These are phyloP conservation scores for Xylaria sp. DNA, from an alignment of 2,329 filamentous ascomycete genomes.

Conservation along the genomic window DNA sequence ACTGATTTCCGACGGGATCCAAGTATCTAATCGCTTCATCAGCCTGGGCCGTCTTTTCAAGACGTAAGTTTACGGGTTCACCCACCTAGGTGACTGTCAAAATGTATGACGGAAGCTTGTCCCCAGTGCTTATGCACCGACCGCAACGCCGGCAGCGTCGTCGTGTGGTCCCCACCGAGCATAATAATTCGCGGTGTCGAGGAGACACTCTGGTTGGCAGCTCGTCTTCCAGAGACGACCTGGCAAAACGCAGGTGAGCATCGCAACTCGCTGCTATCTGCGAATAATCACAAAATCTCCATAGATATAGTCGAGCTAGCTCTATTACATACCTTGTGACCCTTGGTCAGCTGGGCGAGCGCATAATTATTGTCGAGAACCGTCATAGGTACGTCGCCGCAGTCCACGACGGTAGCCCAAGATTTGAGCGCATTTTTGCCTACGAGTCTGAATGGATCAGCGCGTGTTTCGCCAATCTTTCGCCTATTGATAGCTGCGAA, in stretches of 20 bases:
- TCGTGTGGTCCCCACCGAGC: conserved; percentile 73
- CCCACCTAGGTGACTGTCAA: conserved; percentile 73
- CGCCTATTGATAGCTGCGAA: too few relatives aligned
- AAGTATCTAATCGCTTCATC: conserved; percentile 65
- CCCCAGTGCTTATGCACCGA: conserved; percentile 68
- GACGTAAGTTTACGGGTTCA: conserved; percentile 27
- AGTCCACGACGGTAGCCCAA: conserved; percentile 81
- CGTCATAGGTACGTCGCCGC: conserved; percentile 81
- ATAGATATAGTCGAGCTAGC: background rate
- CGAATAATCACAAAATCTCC: background rate
- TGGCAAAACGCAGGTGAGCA: conserved; percentile 26
- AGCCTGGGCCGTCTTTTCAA: conserved; percentile 27
- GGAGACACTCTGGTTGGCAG: conserved; percentile 58
- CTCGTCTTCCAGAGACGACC: conserved; percentile 49
- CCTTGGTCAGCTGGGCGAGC: conserved; percentile 78
- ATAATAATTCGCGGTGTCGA: conserved; percentile 65
- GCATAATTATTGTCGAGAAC: conserved; percentile 82
- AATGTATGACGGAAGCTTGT: conserved; percentile 71
- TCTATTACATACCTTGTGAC: conserved; percentile 59
- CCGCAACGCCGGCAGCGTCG: conserved; percentile 70
- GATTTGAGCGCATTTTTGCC: conserved; percentile 73
- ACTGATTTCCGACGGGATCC: conserved; percentile 72
- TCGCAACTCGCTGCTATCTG: background rate
- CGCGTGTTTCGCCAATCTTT: too few relatives aligned
- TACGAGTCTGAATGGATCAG: conserved; percentile 20